Evolutionary conservation across 2,329 filamentous ascomycete genomes (phyloP).

Genomic region (Fusarium sp.): DNA sequence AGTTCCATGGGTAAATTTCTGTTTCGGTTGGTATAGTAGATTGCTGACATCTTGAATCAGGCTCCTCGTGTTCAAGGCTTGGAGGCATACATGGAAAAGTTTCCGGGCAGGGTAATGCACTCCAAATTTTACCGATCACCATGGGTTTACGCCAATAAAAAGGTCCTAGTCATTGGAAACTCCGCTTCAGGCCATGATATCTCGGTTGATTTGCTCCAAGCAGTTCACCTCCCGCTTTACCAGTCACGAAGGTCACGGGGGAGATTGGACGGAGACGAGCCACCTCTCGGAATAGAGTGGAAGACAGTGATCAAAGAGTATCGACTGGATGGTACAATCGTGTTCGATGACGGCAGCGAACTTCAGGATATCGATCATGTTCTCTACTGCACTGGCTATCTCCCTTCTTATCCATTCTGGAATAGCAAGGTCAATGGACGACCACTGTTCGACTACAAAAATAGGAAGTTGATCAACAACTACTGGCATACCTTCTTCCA

Average conservation of each 20-base stretch:
- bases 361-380: slow-evolving; percentile 53
- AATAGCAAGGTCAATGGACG: slow-evolving; percentile 58
- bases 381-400: slow-evolving; percentile 58
- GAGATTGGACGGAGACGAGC: slow-evolving; percentile 61
- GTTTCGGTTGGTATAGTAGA: fast-evolving
- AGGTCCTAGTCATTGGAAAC: slow-evolving; percentile 56
- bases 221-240: slow-evolving; percentile 57
- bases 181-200: slow-evolving; percentile 58
- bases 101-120: slow-evolving; percentile 55
- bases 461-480: slow-evolving; percentile 54
- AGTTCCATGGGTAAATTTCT: slow-evolving; percentile 55
- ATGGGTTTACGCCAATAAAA: slow-evolving; percentile 46
- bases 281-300: slow-evolving; percentile 62
- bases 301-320: slow-evolving; percentile 63
- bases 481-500: slow-evolving; percentile 67
- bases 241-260: slow-evolving; percentile 62
- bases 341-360: slow-evolving; percentile 53
- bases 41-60: slow-evolving; percentile 36
- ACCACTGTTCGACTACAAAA: slow-evolving; percentile 61
- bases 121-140: slow-evolving; percentile 60
- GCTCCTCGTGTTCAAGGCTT: slow-evolving; percentile 60
- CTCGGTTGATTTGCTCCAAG: slow-evolving; percentile 50
- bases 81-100: slow-evolving; percentile 51
- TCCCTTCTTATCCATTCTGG: slow-evolving; percentile 61
- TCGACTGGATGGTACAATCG: slow-evolving; percentile 54